phyloP scores from a whole-genome alignment of 78 protist species.

The Polysphondylium violaceum region DNA sequence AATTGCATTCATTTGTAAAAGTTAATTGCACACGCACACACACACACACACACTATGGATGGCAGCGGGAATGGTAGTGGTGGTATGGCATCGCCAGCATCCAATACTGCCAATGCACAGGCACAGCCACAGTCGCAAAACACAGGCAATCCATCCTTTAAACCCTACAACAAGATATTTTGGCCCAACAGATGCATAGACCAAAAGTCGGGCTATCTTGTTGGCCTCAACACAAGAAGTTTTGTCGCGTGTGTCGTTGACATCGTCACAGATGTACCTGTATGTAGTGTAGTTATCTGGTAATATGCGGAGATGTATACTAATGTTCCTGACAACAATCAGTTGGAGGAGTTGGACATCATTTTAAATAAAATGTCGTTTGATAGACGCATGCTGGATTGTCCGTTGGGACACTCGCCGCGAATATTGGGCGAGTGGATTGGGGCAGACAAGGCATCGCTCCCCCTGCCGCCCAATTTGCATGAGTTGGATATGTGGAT shows the following conservation, averaged over 20 bases:
- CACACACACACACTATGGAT: too few relatives aligned
- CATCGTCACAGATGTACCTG: constrained; percentile 58
- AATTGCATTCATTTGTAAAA: too few relatives aligned
- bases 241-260: constrained; percentile 70
- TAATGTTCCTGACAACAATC: background rate
- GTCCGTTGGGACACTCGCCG: constrained; percentile 55
- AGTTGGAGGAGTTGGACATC: constrained; percentile 48
- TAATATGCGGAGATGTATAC: too few relatives aligned
- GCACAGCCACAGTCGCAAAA: too few relatives aligned
- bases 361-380: constrained; percentile 33
- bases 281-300: background rate
- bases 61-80: too few relatives aligned
- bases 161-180: constrained; percentile 66
- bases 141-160: too few relatives aligned
- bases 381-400: constrained; percentile 43
- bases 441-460: background rate
- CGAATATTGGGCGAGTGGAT: constrained; percentile 70
- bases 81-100: too few relatives aligned
- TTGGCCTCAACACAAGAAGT: constrained; percentile 66
- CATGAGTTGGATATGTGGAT: constrained; percentile 71
- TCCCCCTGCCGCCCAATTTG: constrained; percentile 35
- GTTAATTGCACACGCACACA: too few relatives aligned
- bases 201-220: constrained; percentile 59
- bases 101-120: too few relatives aligned
- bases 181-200: constrained; percentile 68